These are phyloP conservation scores for Geotrichum europaeum DNA, from an alignment of 1,139 yeast genomes.

Conservation along the genomic window DNA sequence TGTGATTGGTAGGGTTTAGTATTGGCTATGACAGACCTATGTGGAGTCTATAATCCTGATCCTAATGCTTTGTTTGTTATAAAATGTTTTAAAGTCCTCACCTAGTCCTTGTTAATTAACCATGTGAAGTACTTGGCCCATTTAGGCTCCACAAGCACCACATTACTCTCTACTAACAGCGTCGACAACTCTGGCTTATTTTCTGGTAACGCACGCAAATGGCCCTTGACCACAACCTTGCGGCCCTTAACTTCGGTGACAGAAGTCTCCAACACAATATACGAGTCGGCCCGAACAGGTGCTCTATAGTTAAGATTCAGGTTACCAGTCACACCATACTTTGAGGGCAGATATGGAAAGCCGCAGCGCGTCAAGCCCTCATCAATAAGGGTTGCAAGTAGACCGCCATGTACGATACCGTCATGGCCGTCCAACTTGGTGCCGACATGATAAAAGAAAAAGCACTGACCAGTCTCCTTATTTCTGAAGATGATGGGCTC, in stretches of 20 bases:
- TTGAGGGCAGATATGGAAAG: slow-evolving; percentile 17
- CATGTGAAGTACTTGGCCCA: slow-evolving; percentile 30
- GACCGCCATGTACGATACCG: slow-evolving; percentile 14
- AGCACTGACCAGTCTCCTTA: slow-evolving; percentile 13
- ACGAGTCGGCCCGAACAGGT: slow-evolving; percentile 9
- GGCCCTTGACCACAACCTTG: slow-evolving; percentile 13
- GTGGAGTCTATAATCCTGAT: too few relatives aligned
- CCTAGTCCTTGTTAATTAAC: slow-evolving; percentile 18
- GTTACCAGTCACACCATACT: slow-evolving; percentile 16
- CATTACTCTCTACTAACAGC: slow-evolving; percentile 24
- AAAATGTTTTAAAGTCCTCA: too few relatives aligned
- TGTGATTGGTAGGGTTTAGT: too few relatives aligned
- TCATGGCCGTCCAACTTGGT: slow-evolving; percentile 5
- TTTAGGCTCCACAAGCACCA: slow-evolving; percentile 28
- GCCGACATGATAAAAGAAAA: neutral
- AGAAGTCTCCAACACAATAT: slow-evolving; percentile 5
- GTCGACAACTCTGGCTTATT: neutral
- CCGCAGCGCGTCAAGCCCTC: slow-evolving; percentile 17
- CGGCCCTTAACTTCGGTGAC: slow-evolving; percentile 13
- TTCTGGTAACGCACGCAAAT: slow-evolving; percentile 5
- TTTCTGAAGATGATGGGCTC: slow-evolving; percentile 29
- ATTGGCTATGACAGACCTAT: too few relatives aligned
- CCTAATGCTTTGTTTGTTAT: too few relatives aligned
- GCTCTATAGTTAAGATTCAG: slow-evolving; percentile 14
- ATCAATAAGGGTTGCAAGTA: slow-evolving; percentile 17